A percentile compares a stretch with the other conserved stretches of the same genome.
phyloP scores from a whole-genome alignment of 306 rosid species.

The Hylodesmum podocarpum region DNA sequence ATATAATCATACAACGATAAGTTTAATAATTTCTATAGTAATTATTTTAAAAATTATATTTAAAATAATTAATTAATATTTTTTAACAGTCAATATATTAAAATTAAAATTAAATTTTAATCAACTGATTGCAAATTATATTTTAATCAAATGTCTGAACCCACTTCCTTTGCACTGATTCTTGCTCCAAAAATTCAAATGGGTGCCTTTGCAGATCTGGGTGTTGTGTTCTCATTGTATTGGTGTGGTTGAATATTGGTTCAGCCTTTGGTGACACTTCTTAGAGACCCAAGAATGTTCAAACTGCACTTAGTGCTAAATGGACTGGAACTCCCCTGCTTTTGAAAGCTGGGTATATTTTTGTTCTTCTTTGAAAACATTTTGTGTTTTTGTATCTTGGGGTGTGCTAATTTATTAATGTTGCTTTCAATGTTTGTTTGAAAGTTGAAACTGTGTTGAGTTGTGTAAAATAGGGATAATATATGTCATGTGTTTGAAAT shows the following conservation, averaged over 20 bases:
- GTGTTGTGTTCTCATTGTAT: neutral
- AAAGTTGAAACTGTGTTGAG: neutral
- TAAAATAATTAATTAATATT: too few species aligned
- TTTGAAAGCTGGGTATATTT: constrained; percentile 75
- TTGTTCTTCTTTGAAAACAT: neutral
- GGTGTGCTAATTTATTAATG: neutral
- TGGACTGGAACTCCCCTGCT: constrained; percentile 89
- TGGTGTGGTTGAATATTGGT: neutral
- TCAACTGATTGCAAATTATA: too few species aligned
- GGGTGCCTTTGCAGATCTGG: neutral
- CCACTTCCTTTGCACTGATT: neutral
- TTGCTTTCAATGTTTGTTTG: neutral
- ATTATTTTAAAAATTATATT: too few species aligned
- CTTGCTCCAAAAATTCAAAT: neutral
- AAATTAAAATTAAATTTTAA: too few species aligned
- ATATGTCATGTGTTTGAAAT: neutral
- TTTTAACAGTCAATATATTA: too few species aligned
- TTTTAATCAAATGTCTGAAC: too few species aligned
- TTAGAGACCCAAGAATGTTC: constrained; percentile 76
- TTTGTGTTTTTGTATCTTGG: neutral
- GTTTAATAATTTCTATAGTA: too few species aligned
- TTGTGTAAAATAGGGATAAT: neutral
- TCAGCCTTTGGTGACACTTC: constrained; percentile 40
- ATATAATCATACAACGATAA: too few species aligned
- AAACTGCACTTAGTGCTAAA: constrained; percentile 73